Base-by-base conservation (phyloP, 129 eudicot species). In the Apium graveolens region DNA sequence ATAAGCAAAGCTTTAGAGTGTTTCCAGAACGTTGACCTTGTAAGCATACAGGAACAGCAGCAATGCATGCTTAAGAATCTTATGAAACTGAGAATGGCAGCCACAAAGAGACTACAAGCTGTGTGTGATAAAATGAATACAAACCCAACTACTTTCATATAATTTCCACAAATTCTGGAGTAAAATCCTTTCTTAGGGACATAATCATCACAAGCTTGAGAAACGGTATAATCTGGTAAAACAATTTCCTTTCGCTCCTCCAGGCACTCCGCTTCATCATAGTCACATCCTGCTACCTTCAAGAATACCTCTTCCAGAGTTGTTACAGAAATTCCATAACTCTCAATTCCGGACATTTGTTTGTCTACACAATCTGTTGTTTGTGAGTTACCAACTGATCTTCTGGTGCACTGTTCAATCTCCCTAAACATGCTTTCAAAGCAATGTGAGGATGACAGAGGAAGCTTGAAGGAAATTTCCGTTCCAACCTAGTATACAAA, bases 241-340 rank as follows among this genome's bases (percentile, higher is more conserved):
- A 57, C 60, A 35, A 32, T 62, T 72, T 82, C 60, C 62, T 49
- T 79, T 80, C 76, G 81, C 80, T 79, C 88, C 65, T 78, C 85
- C 70, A 45, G 78, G 70, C 77, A 34, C 76, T 96, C 93, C 18
- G 85, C 82, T 75, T 86, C 96, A 81, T 86, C 88, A 80, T 87
- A 82, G 57, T 92, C 96, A 42, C 91, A 90, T 74, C 97, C 97
- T 76, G 99, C 97, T 82, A 96, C 99, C 82, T 90, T 87, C 69
- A 96, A 78, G 81, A 96, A 96, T 62, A 96, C 99, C 80, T 96
- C 99, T 86, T 96, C 99, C 78, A 96, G 87, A 83, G 99, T 96
- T 49, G 99, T 96, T 26, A 96, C 97, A 49, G 99, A 96, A 65
- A 96, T 92, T 35, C 99, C 99, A 72, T 89, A 96, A 83, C 99